A percentile compares a stretch with the other conserved stretches of the same genome.
Conservation (phyloP, 371 early-diverging fungal genomes). For the Rhizopus stolonifer region DNA sequence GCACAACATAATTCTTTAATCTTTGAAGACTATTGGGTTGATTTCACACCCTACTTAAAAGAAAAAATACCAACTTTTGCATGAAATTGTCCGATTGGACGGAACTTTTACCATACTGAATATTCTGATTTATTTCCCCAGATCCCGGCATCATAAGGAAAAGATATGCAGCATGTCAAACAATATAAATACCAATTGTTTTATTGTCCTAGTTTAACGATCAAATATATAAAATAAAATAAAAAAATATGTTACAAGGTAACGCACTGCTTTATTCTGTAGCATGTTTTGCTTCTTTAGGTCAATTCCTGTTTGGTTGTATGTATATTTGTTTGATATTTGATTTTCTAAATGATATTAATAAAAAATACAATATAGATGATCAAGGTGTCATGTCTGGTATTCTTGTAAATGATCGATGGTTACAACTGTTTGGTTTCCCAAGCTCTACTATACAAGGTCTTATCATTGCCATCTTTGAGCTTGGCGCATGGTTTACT, state of each 20-base stretch:
- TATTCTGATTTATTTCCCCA: neutral
- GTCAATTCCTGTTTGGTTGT: slow-evolving; percentile 47
- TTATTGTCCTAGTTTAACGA: neutral
- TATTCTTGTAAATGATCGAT: slow-evolving; percentile 37
- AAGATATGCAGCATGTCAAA: neutral
- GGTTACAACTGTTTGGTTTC: slow-evolving; percentile 28
- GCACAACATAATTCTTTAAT: too few species aligned
- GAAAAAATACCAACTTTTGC: neutral
- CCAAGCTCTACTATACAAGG: slow-evolving; percentile 39
- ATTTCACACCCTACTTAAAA: too few species aligned
- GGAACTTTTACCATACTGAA: neutral
- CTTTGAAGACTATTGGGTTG: too few species aligned
- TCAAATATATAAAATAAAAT: neutral
- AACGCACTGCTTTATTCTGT: slow-evolving; percentile 27
- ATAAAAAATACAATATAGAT: slow-evolving; percentile 13
- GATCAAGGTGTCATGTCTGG: slow-evolving; percentile 43
- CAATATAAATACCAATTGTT: neutral
- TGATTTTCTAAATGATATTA: neutral
- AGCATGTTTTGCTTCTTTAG: slow-evolving; percentile 40
- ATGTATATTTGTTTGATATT: too few species aligned
- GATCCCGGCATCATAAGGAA: neutral
- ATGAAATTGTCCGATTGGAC: slow-evolving; percentile 11
- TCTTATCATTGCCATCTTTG: slow-evolving; percentile 38
- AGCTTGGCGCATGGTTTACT: slow-evolving; percentile 45
- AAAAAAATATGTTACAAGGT: slow-evolving; percentile 18